Evolutionary conservation across 176 grass and related monocot genomes (phyloP).

Genomic region (Miscanthus lutarioriparius): DNA sequence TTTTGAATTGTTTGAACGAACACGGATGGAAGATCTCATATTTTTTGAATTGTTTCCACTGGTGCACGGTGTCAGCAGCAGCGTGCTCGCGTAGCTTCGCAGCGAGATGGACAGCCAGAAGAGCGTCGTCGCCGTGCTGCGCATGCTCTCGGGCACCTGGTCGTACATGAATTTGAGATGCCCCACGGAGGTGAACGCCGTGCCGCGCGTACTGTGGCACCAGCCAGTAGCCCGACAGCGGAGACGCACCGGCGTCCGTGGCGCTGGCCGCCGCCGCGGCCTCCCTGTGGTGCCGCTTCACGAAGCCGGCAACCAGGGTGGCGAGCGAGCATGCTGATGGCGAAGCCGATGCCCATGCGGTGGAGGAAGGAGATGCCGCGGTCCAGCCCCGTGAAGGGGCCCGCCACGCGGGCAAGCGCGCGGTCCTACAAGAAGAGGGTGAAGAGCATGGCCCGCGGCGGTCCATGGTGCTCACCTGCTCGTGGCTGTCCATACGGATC

Average conservation of each 20-base stretch:
- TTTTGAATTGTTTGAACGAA: no score
- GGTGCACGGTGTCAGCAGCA: slow-evolving; percentile 62
- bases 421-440: slow-evolving; percentile 73
- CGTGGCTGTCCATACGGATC: slow-evolving; percentile 79
- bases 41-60: no score
- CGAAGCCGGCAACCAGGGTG: slow-evolving; percentile 57
- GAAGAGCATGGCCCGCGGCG: slow-evolving; percentile 57
- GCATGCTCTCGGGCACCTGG: slow-evolving; percentile 89
- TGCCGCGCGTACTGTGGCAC: slow-evolving; percentile 76
- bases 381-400: slow-evolving; percentile 62
- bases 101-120: slow-evolving; percentile 80
- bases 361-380: slow-evolving; percentile 80
- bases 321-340: slow-evolving; percentile 43
- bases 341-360: slow-evolving; percentile 73
- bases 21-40: no score
- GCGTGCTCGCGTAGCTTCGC: slow-evolving; percentile 73
- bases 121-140: slow-evolving; percentile 64
- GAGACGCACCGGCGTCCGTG: slow-evolving; percentile 43
- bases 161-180: slow-evolving; percentile 91
- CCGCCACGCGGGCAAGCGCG: slow-evolving; percentile 48
- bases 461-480: slow-evolving; percentile 89
- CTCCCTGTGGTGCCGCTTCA: slow-evolving; percentile 48
- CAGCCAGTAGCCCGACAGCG: slow-evolving; percentile 68
- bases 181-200: slow-evolving; percentile 69
- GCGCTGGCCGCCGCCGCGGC: slow-evolving; percentile 26